Evolutionary conservation across 257 asterid genomes (phyloP), one percentile per base, ranked within the genome.

Genomic region (Plectranthus barbatus): DNA sequence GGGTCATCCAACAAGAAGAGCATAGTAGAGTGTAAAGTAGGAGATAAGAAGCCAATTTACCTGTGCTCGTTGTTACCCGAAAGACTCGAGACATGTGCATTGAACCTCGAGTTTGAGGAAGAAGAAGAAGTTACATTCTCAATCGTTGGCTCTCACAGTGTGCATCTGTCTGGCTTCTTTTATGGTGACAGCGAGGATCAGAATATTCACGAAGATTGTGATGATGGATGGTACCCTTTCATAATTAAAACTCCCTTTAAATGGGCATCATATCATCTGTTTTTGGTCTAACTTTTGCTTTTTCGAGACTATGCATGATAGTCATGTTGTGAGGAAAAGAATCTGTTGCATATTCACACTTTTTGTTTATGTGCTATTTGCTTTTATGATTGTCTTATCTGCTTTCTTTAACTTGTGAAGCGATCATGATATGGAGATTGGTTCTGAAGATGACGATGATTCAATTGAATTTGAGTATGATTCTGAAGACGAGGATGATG

Each of bases 141-240:
- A 0, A 83, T 85, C 52, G n/a, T 70, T 67, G 99, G 99, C 31
- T 69, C 84, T 56, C 82, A 83, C 63, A 77, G 76, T n/a, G 83
- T 93, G 62, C 94, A 93, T 79, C 86, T 93, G n/a, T 82, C 96
- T 56, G 99, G 99, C 44, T 93, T 86, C 83, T 92, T 83, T 73
- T 82, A 70, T 33, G 83, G 84, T 23, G 91, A 75, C 9, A 29
- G 56, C n/a, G 83, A 74, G 24, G 95, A 71, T 37, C 72, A 74
- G 56, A 80, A 60, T 63, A 5, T 51, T 15, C 21, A 48, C 11
- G 86, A 49, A 56, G 81, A 80, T 47, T 85, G 40, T 33, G 67
- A 70, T 33, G 67, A 70, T 60, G 83, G 68, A 41, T 74, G 75
- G 95, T 91, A 91, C 88, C 91, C 95, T 81, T 78, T 45, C 57